Conservation (phyloP, 495 filamentous ascomycete genomes). For the Penicillium malachiteum region DNA sequence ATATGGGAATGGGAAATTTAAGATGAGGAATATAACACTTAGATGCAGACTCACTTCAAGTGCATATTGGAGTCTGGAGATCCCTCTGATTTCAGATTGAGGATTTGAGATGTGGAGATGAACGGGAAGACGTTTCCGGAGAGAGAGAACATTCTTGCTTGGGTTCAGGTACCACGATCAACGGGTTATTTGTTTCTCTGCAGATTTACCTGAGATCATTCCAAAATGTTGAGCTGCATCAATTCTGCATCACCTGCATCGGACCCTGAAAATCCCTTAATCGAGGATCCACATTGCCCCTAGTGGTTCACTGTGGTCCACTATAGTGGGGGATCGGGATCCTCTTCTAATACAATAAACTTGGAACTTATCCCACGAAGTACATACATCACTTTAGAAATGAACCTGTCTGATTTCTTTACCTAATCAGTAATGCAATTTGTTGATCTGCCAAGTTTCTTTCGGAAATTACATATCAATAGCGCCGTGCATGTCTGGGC, state of each 20-base stretch:
- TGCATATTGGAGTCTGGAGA: no score
- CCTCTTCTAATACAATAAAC: no score
- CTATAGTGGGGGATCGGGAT: constrained; percentile 1
- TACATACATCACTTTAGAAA: not conserved
- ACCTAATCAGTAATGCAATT: not conserved
- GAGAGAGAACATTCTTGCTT: not conserved
- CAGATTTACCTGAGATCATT: not conserved
- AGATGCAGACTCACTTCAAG: no score
- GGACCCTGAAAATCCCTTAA: not conserved
- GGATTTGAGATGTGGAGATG: not conserved
- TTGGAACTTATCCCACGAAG: no score
- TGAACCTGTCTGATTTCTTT: not conserved
- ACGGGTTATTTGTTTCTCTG: not conserved
- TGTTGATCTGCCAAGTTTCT: no score
- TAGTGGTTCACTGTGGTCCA: not conserved
- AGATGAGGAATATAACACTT: not conserved
- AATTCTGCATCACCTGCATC: no score
- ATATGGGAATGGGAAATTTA: not conserved
- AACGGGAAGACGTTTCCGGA: constrained; percentile 13
- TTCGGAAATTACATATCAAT: no score
- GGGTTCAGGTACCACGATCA: not conserved
- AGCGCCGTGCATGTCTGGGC: no score
- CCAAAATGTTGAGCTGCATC: no score
- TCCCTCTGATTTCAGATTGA: not conserved
- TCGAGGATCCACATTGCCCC: not conserved